Evolutionary conservation across 768 basidiomycete genomes (phyloP).

Genomic region (Peribolospora baueri): DNA sequence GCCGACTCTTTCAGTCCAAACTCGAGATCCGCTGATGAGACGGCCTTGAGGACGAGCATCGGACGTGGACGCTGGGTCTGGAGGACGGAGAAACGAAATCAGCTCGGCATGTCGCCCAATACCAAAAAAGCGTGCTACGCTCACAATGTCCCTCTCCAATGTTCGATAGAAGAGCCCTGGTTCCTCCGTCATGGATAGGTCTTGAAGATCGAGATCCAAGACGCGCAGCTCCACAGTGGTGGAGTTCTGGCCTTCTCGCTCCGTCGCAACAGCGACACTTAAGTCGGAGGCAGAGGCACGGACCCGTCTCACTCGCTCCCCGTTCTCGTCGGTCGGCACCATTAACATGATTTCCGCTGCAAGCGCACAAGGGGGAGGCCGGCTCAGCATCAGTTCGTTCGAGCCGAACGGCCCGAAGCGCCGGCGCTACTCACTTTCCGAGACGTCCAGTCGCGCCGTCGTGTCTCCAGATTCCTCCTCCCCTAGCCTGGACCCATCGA

Average conservation of each 20-base stretch:
- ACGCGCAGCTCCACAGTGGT: neutral
- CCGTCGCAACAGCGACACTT: neutral
- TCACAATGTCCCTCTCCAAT: neutral
- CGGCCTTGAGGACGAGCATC: slow-evolving; percentile 28
- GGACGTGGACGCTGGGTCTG: neutral
- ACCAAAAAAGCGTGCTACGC: neutral
- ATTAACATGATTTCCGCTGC: too few relatives aligned
- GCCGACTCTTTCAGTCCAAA: slow-evolving; percentile 53
- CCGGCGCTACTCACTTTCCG: too few relatives aligned
- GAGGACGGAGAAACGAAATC: neutral
- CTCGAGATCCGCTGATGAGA: slow-evolving; percentile 35
- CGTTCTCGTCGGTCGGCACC: too few relatives aligned
- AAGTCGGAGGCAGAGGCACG: neutral
- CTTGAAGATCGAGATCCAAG: too few relatives aligned
- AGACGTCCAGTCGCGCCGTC: too few relatives aligned
- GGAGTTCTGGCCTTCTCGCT: neutral
- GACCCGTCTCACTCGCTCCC: too few relatives aligned
- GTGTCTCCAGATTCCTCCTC: neutral
- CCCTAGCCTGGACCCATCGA: neutral
- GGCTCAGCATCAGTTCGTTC: too few relatives aligned
- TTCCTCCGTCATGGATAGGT: neutral
- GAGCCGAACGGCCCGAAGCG: too few relatives aligned
- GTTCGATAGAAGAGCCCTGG: neutral
- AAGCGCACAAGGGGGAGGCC: too few relatives aligned
- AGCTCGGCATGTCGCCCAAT: neutral